Percentiles rank a stretch among this genome's conserved stretches.
Conservation (phyloP, 805 yeast species). For the Gaillardinia entomophila region DNA sequence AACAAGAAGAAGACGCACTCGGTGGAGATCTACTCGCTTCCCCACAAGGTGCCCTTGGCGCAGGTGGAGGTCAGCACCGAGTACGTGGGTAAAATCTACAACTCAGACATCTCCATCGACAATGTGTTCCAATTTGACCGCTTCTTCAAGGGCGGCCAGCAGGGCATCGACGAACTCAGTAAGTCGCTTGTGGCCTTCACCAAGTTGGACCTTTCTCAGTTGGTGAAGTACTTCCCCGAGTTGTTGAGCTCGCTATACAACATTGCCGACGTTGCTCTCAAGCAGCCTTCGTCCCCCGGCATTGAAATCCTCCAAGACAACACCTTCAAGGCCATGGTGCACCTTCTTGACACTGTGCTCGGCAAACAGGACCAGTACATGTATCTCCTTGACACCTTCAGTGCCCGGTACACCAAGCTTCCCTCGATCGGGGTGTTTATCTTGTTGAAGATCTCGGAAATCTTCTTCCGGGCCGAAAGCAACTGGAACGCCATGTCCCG, state of each 20-base stretch:
- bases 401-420: conserved; percentile 26
- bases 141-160: conserved; percentile 36
- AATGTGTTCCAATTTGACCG: conserved; percentile 50
- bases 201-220: conserved; percentile 47
- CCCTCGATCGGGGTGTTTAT: conserved; percentile 51
- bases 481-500: conserved; percentile 62
- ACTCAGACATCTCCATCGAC: conserved; percentile 51
- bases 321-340: conserved; percentile 52
- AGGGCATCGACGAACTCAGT: conserved; percentile 40
- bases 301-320: conserved; percentile 27
- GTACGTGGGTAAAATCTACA: conserved; percentile 65
- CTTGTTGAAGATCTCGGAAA: conserved; percentile 38
- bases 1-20: conserved; percentile 35
- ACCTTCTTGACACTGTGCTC: conserved; percentile 54
- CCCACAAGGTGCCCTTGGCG: conserved; percentile 34
- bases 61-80: conserved; percentile 51
- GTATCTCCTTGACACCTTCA: conserved; percentile 49
- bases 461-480: conserved; percentile 43
- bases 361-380: conserved; percentile 63
- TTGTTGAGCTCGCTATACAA: conserved; percentile 35
- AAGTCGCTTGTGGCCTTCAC: conserved; percentile 45
- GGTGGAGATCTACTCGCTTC: conserved; percentile 38
- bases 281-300: conserved; percentile 17
- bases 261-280: conserved; percentile 22
- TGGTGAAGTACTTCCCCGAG: conserved; percentile 59